A percentile compares a stretch with the other conserved stretches of the same genome.
These are phyloP conservation scores for Adansonia grandidieri DNA, from an alignment of 441 rosid genomes.

Conservation along the genomic window DNA sequence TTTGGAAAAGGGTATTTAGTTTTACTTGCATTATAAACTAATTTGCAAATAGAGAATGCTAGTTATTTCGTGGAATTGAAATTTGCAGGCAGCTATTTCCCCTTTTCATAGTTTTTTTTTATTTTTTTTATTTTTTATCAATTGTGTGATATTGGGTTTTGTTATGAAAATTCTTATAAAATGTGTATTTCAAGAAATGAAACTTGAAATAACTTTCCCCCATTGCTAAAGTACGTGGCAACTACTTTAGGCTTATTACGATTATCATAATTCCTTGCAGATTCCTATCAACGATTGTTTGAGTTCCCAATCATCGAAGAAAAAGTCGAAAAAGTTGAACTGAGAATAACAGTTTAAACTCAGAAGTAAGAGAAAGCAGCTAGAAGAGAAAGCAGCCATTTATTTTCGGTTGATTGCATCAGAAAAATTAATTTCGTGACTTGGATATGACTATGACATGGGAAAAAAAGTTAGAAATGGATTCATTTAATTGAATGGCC, in stretches of 20 bases:
- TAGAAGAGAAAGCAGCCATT: conserved; percentile 46
- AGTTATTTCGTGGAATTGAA: neutral
- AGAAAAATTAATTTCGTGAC: no score
- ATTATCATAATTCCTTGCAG: conserved; percentile 37
- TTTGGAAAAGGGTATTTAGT: no score
- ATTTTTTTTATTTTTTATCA: neutral
- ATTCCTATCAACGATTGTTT: conserved; percentile 35
- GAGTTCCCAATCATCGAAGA: conserved; percentile 52
- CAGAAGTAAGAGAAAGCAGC: conserved; percentile 76
- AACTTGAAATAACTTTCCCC: neutral
- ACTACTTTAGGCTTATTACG: neutral
- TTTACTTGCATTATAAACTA: neutral
- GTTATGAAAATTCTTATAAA: neutral
- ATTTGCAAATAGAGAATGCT: neutral
- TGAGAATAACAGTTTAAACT: conserved; percentile 78
- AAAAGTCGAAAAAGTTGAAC: conserved; percentile 59
- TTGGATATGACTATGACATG: no score
- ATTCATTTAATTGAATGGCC: no score
- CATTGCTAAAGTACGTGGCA: neutral
- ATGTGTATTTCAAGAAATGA: neutral
- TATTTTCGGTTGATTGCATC: no score
- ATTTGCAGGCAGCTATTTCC: neutral
- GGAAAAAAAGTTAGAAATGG: no score
- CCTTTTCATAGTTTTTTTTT: neutral
- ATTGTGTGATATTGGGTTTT: neutral